These are phyloP conservation scores for Ehretia macrophylla DNA, from an alignment of 257 asterid genomes.

Conservation along the genomic window DNA sequence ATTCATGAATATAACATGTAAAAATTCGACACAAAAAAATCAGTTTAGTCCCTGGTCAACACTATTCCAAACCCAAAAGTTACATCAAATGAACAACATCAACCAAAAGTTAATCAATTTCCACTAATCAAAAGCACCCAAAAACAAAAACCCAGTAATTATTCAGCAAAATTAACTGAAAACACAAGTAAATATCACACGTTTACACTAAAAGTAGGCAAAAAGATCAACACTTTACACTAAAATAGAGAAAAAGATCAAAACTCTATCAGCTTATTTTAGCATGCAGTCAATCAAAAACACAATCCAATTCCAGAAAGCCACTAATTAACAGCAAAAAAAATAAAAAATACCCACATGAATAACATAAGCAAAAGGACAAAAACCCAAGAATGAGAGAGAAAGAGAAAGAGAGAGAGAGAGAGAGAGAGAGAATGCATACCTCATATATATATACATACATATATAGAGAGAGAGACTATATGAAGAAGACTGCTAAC, in stretches of 20 bases:
- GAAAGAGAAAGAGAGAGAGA: conserved; percentile 6
- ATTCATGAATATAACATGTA: background rate
- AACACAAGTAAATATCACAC: background rate
- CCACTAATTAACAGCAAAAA: conserved; percentile 1
- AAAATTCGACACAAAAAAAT: background rate
- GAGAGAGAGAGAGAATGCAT: conserved; percentile 12
- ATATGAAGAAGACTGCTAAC: conserved; percentile 5
- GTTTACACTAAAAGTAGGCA: background rate
- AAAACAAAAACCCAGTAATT: conserved; percentile 1
- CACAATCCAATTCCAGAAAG: conserved; percentile 8
- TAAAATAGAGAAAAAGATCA: conserved; percentile 11
- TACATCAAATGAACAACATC: background rate
- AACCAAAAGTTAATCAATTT: background rate
- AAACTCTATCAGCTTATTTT: background rate
- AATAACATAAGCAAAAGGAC: conserved; percentile 16
- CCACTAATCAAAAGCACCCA: background rate
- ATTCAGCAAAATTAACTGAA: conserved; percentile 1
- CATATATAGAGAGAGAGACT: conserved; percentile 6
- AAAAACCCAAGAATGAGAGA: conserved; percentile 11
- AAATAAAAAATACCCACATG: conserved; percentile 17
- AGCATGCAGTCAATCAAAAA: background rate
- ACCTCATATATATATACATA: conserved; percentile 39
- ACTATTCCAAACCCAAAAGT: background rate
- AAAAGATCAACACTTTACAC: conserved; percentile 10
- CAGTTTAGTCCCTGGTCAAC: conserved; percentile 4